A percentile compares a stretch with the other conserved stretches of the same genome.
Conservation (phyloP, 306 rosid genomes). For the Pachyrhizus erosus region DNA sequence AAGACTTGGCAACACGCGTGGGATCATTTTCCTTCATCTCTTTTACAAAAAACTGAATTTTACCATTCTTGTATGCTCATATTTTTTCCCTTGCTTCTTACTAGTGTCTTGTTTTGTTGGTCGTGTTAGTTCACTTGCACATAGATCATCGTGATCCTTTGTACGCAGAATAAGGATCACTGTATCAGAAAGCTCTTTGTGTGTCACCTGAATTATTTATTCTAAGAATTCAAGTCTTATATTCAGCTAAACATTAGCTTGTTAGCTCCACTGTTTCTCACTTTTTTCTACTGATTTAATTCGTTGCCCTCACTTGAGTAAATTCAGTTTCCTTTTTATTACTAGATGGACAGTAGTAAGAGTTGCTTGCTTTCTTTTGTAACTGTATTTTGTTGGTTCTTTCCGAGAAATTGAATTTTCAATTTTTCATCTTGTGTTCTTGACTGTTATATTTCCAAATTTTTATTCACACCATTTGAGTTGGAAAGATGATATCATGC, state of each 20-base stretch:
- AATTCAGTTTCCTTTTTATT: neutral
- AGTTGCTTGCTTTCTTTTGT: slow-evolving; percentile 4
- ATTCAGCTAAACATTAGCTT: neutral
- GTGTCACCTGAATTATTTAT: neutral
- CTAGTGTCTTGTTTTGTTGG: neutral
- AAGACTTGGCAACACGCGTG: neutral
- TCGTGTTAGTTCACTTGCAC: neutral
- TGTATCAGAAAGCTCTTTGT: neutral
- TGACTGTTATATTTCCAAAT: neutral
- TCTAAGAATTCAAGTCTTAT: neutral
- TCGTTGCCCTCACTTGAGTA: neutral
- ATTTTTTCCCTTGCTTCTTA: neutral
- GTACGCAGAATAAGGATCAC: neutral
- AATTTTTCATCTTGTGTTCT: neutral
- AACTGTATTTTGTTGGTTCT: slow-evolving; percentile 1
- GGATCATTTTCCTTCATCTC: neutral
- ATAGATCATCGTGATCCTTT: neutral
- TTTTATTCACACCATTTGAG: neutral
- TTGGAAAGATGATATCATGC: neutral
- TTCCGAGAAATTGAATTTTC: neutral
- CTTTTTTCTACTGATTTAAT: neutral
- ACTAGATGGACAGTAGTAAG: neutral
- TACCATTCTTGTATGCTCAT: neutral
- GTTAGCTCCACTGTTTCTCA: neutral
- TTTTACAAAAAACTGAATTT: neutral